phyloP scores from a whole-genome alignment of 306 rosid genomes.

The Abrus pulchellus region DNA sequence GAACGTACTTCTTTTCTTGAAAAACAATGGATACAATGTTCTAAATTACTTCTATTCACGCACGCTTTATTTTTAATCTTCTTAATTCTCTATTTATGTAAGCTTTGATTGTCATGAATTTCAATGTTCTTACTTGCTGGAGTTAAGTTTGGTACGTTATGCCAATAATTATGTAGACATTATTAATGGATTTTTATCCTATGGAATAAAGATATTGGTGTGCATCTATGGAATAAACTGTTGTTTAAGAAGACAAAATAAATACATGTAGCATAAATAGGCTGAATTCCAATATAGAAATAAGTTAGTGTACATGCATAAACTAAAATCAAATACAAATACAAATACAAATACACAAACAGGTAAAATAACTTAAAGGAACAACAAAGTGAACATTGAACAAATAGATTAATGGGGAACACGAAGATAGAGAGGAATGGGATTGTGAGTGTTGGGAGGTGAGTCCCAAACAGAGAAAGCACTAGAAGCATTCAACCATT shows the following conservation, averaged over 20 bases:
- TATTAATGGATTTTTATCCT: too few species aligned
- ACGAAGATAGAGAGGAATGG: constrained; percentile 59
- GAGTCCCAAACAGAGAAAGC: constrained; percentile 77
- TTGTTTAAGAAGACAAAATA: background rate
- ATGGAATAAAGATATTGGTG: too few species aligned
- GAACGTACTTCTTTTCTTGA: too few species aligned
- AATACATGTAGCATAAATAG: background rate
- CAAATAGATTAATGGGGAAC: constrained; percentile 39
- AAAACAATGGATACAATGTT: too few species aligned
- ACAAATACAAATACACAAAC: background rate
- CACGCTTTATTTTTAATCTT: too few species aligned
- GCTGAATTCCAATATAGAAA: background rate
- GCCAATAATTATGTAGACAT: too few species aligned
- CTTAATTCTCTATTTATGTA: too few species aligned
- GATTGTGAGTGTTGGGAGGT: constrained; percentile 46
- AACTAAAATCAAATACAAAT: background rate
- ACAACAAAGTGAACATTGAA: background rate
- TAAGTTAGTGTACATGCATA: background rate
- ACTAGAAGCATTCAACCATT: constrained; percentile 68
- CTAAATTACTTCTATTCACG: too few species aligned
- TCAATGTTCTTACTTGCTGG: too few species aligned
- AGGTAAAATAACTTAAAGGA: background rate
- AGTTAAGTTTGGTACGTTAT: too few species aligned
- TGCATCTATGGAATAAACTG: background rate
- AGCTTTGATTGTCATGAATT: too few species aligned